Evolutionary conservation across 2,329 filamentous ascomycete genomes (phyloP).

Genomic region (Metarhizium guizhouense): DNA sequence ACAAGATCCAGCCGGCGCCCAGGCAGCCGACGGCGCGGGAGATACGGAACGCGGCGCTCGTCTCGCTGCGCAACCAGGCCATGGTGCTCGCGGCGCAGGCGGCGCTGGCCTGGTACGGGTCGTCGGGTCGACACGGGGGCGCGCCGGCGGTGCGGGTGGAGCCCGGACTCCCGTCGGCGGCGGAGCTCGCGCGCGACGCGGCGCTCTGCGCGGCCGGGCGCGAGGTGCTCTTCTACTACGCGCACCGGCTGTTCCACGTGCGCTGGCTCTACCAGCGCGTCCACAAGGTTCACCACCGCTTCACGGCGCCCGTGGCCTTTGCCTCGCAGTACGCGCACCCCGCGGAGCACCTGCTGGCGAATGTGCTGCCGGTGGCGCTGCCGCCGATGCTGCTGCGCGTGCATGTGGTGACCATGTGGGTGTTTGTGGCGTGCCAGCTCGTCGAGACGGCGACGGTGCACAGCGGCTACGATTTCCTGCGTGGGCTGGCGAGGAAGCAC

Average conservation of each 20-base stretch:
- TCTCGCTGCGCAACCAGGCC: slow-evolving; percentile 40
- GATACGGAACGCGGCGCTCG: slow-evolving; percentile 30
- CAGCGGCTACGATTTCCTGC: slow-evolving; percentile 48
- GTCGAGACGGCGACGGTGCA: slow-evolving; percentile 45
- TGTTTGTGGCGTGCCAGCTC: slow-evolving; percentile 38
- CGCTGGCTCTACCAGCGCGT: slow-evolving; percentile 38
- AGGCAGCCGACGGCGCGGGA: slow-evolving; percentile 38
- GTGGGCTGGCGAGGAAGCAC: slow-evolving; percentile 37
- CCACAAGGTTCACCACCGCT: slow-evolving; percentile 48
- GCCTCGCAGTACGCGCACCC: slow-evolving; percentile 49
- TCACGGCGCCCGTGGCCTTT: slow-evolving; percentile 45
- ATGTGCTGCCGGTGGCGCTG: slow-evolving; percentile 40
- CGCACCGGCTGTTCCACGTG: slow-evolving; percentile 43
- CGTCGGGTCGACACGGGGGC: slow-evolving; percentile 9
- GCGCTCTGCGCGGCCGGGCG: slow-evolving; percentile 30
- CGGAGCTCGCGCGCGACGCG: slow-evolving; percentile 31
- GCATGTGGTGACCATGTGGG: slow-evolving; percentile 45
- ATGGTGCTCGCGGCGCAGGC: slow-evolving; percentile 17
- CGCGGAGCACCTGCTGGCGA: slow-evolving; percentile 45
- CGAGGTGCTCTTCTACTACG: slow-evolving; percentile 47
- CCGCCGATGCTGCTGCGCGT: slow-evolving; percentile 35
- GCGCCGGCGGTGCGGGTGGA: slow-evolving; percentile 30
- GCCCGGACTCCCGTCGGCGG: slow-evolving; percentile 23
- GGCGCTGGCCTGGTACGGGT: slow-evolving; percentile 18
- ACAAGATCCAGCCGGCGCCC: slow-evolving; percentile 45